Conservation (phyloP, 352 stramenopile genomes). For the Phytopythium cucurbitacearum region DNA sequence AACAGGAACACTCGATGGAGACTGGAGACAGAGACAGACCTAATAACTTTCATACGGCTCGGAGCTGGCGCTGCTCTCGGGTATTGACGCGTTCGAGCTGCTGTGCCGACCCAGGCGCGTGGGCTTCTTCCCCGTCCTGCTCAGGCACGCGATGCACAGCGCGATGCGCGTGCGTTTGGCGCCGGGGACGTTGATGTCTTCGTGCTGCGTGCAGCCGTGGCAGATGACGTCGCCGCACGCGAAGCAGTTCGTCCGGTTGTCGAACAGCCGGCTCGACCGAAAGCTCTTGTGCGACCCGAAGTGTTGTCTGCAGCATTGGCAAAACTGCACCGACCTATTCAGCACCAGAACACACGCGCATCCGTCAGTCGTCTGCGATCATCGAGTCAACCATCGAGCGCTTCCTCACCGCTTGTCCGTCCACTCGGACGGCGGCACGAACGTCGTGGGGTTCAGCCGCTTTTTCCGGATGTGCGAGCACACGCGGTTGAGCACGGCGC, state of each 20-base stretch:
- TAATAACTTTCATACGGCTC: no score
- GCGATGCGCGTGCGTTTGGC: constrained; percentile 17
- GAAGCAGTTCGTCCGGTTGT: constrained; percentile 40
- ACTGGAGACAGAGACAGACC: no score
- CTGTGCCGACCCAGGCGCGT: neutral
- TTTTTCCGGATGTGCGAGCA: constrained; percentile 20
- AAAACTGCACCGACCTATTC: constrained; percentile 15
- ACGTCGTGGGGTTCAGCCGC: constrained; percentile 25
- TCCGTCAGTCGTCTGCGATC: neutral
- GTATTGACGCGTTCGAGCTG: no score
- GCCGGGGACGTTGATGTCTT: constrained; percentile 29
- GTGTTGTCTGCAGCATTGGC: constrained; percentile 36
- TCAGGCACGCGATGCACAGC: constrained; percentile 29
- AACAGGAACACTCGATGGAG: no score
- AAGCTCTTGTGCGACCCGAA: constrained; percentile 6
- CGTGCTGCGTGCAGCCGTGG: constrained; percentile 27
- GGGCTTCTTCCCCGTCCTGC: constrained; percentile 5
- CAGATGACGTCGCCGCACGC: constrained; percentile 51
- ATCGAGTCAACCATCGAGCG: neutral
- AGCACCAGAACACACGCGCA: neutral
- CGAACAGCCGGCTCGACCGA: constrained; percentile 17
- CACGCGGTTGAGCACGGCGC: constrained; percentile 29
- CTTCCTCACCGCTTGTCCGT: constrained; percentile 19
- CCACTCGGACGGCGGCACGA: constrained; percentile 25
- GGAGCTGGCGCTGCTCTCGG: no score